phyloP scores from a whole-genome alignment of 768 basidiomycete genomes.

The Agaricus blazei region DNA sequence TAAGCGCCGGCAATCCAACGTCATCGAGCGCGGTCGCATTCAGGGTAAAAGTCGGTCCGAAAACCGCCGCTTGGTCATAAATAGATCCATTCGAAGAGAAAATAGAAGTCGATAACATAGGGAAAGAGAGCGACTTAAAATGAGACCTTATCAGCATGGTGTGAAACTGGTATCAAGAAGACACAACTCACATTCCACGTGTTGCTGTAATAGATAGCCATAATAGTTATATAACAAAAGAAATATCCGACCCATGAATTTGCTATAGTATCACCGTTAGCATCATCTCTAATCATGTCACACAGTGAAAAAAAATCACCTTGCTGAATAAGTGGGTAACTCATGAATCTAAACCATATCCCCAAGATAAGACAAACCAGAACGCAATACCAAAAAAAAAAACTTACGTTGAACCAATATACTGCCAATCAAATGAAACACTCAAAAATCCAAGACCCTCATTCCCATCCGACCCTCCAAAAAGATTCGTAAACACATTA shows the following conservation, averaged over 20 bases:
- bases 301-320: conserved; percentile 23
- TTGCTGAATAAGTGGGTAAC: conserved; percentile 51
- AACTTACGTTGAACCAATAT: conserved; percentile 43
- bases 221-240: conserved; percentile 48
- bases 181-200: conserved; percentile 45
- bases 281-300: not conserved
- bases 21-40: conserved; percentile 49
- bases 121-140: conserved; percentile 43
- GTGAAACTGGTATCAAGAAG: not conserved
- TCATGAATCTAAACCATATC: conserved; percentile 37
- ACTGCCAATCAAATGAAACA: conserved; percentile 67
- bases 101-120: conserved; percentile 57
- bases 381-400: not conserved
- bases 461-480: conserved; percentile 63
- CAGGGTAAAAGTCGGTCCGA: conserved; percentile 43
- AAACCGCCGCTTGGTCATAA: conserved; percentile 51
- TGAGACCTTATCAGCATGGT: not conserved
- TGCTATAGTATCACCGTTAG: conserved; percentile 21
- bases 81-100: conserved; percentile 49
- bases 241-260: conserved; percentile 54
- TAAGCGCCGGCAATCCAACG: conserved; percentile 43
- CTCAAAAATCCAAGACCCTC: conserved; percentile 61
- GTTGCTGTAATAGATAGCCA: conserved; percentile 60
- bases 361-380: not conserved
- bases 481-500: conserved; percentile 54